A percentile compares a stretch with the other conserved stretches of the same genome.
phyloP scores from a whole-genome alignment of 2,329 filamentous ascomycete species.

The Emericellopsis atlantica region DNA sequence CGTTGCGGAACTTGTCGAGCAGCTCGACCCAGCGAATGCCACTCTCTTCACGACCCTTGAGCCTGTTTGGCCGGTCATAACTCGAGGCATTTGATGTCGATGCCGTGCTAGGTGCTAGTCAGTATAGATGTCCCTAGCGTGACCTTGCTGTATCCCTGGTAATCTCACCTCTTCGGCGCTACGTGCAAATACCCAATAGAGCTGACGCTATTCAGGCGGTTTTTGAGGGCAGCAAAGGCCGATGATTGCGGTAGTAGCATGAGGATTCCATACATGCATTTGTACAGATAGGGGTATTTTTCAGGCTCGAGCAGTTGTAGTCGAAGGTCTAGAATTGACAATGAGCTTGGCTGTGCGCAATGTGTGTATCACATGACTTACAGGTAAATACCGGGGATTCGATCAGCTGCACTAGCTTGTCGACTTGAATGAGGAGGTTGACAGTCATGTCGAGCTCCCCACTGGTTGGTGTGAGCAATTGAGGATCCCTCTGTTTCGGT shows the following conservation, averaged over 20 bases:
- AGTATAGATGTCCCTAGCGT: neutral
- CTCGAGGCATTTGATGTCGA: slow-evolving; percentile 36
- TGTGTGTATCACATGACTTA: slow-evolving; percentile 28
- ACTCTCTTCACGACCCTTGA: slow-evolving; percentile 72
- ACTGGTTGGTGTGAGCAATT: slow-evolving; percentile 29
- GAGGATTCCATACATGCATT: slow-evolving; percentile 89
- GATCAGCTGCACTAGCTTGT: slow-evolving; percentile 91
- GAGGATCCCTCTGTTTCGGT: neutral
- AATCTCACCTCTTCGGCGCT: slow-evolving; percentile 61
- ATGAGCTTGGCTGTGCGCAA: neutral
- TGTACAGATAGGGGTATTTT: slow-evolving; percentile 88
- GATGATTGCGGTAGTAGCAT: slow-evolving; percentile 98
- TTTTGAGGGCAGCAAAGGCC: slow-evolving; percentile 92
- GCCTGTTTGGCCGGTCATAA: slow-evolving; percentile 62
- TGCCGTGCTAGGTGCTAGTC: slow-evolving; percentile 21
- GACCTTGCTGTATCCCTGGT: neutral
- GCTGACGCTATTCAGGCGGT: slow-evolving; percentile 90
- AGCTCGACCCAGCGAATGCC: slow-evolving; percentile 86
- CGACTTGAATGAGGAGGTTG: slow-evolving; percentile 96
- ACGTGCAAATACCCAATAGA: slow-evolving; percentile 92
- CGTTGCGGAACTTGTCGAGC: slow-evolving; percentile 84
- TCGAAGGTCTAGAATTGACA: slow-evolving; percentile 57
- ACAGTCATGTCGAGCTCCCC: slow-evolving; percentile 98
- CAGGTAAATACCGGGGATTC: slow-evolving; percentile 98
- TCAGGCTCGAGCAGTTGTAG: slow-evolving; percentile 93